Evolutionary conservation across 352 stramenopile genomes (phyloP).

Genomic region (Pythium sukuiense): DNA sequence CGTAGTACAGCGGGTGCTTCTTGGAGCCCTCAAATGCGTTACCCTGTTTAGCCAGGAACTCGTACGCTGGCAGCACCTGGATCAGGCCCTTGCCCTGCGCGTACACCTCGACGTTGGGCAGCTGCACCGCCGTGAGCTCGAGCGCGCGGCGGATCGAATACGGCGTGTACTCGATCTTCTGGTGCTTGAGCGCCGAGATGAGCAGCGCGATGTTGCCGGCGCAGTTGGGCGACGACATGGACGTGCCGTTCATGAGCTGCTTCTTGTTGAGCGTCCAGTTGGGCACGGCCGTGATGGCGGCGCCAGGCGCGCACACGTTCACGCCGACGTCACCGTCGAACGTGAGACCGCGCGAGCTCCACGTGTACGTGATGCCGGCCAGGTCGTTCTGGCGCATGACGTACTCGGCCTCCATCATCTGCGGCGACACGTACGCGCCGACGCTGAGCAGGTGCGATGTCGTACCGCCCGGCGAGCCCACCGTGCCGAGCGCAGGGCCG

Average conservation of each 20-base stretch:
- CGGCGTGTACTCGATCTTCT: constrained; percentile 79
- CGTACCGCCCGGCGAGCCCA: constrained; percentile 91
- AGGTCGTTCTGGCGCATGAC: constrained; percentile 78
- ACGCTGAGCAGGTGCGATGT: constrained; percentile 90
- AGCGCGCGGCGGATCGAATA: constrained; percentile 88
- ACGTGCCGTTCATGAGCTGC: constrained; percentile 97
- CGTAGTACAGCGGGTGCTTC: constrained; percentile 50
- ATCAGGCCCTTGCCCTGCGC: constrained; percentile 82
- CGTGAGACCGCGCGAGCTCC: constrained; percentile 90
- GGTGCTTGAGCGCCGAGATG: constrained; percentile 88
- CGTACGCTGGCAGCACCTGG: constrained; percentile 75
- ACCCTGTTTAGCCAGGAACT: constrained; percentile 50
- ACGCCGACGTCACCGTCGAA: constrained; percentile 92
- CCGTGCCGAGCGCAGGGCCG: constrained; percentile 93
- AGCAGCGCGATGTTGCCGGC: constrained; percentile 93
- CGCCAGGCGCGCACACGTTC: constrained; percentile 92
- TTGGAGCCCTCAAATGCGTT: constrained; percentile 68
- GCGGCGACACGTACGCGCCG: constrained; percentile 93
- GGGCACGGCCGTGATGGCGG: constrained; percentile 93
- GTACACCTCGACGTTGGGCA: constrained; percentile 71
- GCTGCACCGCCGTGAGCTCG: constrained; percentile 73
- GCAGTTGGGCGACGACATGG: constrained; percentile 95
- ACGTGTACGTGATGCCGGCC: constrained; percentile 86
- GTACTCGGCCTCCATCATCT: constrained; percentile 94
- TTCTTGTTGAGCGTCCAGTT: constrained; percentile 96